Conservation (phyloP, 2,329 filamentous ascomycete species). For the Blastomyces silverae region DNA sequence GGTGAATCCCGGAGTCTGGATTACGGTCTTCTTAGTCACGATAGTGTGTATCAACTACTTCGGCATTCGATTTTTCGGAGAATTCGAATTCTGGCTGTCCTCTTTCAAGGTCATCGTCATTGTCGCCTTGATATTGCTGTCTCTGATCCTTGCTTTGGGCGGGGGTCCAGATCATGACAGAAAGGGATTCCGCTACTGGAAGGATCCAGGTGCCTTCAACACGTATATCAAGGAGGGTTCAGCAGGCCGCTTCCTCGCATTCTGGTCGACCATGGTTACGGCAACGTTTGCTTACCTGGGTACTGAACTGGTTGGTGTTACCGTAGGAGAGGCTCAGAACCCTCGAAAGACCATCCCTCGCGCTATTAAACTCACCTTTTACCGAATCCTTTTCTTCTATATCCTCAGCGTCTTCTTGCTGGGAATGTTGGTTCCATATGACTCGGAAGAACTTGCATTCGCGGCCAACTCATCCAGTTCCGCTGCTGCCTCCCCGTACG, state of each 20-base stretch:
- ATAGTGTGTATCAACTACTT: slow-evolving; percentile 64
- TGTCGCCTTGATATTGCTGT: slow-evolving; percentile 58
- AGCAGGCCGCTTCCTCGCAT: slow-evolving; percentile 52
- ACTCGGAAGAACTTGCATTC: slow-evolving; percentile 50
- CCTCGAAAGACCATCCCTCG: slow-evolving; percentile 50
- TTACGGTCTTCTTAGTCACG: slow-evolving; percentile 59
- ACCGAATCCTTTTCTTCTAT: slow-evolving; percentile 53
- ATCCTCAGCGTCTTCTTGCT: slow-evolving; percentile 51
- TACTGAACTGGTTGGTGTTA: slow-evolving; percentile 49
- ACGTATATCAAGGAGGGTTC: slow-evolving; percentile 41
- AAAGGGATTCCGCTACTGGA: slow-evolving; percentile 62
- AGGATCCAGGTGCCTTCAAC: slow-evolving; percentile 54
- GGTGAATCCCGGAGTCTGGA: slow-evolving; percentile 73
- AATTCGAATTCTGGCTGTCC: slow-evolving; percentile 56
- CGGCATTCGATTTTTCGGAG: slow-evolving; percentile 62
- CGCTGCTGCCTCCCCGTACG: slow-evolving; percentile 55
- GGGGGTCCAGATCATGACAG: slow-evolving; percentile 58
- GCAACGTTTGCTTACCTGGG: slow-evolving; percentile 36
- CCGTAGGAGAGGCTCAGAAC: slow-evolving; percentile 51
- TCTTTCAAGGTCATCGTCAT: slow-evolving; percentile 65
- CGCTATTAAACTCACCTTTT: slow-evolving; percentile 50
- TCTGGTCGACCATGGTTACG: slow-evolving; percentile 54
- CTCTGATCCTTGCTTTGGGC: slow-evolving; percentile 57
- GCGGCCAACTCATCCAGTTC: slow-evolving; percentile 53
- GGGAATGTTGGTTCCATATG: slow-evolving; percentile 59